Evolutionary conservation across 2,329 filamentous ascomycete genomes (phyloP).

Genomic region (Botrytis galanthina): DNA sequence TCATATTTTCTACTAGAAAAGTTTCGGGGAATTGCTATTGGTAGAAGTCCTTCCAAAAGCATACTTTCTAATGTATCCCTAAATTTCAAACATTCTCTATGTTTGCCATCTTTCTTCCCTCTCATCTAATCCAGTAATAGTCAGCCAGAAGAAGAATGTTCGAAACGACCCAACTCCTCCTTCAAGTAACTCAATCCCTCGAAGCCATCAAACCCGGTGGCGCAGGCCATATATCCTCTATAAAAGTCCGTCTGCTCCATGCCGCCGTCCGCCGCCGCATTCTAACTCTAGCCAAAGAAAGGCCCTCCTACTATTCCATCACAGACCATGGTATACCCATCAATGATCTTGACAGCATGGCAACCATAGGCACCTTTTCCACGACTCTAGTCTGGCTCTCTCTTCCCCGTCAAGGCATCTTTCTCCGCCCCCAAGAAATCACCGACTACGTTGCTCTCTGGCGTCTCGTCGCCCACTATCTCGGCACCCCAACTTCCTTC

Average conservation of each 20-base stretch:
- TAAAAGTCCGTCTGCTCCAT: constrained; percentile 68
- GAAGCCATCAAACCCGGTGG: constrained; percentile 67
- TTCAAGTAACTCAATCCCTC: constrained; percentile 66
- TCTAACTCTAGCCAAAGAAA: constrained; percentile 53
- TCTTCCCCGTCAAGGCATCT: constrained; percentile 72
- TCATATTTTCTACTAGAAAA: not conserved
- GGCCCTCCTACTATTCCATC: constrained; percentile 61
- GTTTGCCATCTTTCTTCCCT: not conserved
- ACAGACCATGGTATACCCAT: constrained; percentile 62
- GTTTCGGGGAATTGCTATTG: not conserved
- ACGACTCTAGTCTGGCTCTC: constrained; percentile 64
- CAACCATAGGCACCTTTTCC: constrained; percentile 69
- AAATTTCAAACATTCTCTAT: not conserved
- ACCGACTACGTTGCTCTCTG: constrained; percentile 71
- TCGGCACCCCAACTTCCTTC: constrained; percentile 64
- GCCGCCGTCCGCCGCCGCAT: constrained; percentile 66
- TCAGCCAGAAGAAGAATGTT: constrained; percentile 64
- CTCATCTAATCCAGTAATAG: constrained; percentile 1
- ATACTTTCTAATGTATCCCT: not conserved
- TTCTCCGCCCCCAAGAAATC: constrained; percentile 58
- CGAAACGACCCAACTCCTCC: constrained; percentile 73
- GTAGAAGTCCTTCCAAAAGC: not conserved
- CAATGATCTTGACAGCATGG: constrained; percentile 73
- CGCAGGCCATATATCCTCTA: constrained; percentile 60
- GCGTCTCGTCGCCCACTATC: constrained; percentile 69